These are phyloP conservation scores for Fraxinus floribunda DNA, from an alignment of 305 asterid species.

Conservation along the genomic window DNA sequence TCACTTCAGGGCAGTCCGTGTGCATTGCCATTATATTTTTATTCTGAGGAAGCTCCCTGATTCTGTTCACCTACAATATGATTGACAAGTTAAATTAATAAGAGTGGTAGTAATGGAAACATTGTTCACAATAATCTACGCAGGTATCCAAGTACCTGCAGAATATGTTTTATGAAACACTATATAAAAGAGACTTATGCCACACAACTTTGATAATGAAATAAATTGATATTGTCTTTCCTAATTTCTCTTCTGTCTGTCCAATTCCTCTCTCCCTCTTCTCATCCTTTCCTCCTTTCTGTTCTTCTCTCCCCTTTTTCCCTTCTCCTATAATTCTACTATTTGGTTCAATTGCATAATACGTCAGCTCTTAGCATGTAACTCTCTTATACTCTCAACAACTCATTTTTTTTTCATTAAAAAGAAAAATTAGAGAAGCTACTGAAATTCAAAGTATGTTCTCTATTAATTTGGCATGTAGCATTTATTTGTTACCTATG, in stretches of 20 bases:
- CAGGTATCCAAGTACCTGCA: too few species aligned
- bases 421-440: background rate
- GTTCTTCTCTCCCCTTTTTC: too few species aligned
- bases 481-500: background rate
- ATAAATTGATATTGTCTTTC: too few species aligned
- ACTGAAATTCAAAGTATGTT: background rate
- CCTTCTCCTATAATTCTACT: too few species aligned
- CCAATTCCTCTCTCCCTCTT: too few species aligned
- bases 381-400: background rate
- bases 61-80: slow-evolving; percentile 72
- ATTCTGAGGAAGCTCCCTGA: slow-evolving; percentile 92
- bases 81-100: slow-evolving; percentile 11
- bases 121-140: background rate
- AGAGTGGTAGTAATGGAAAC: background rate
- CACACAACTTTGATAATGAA: too few species aligned
- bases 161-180: too few species aligned
- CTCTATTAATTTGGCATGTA: background rate
- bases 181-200: too few species aligned
- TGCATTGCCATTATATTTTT: slow-evolving; percentile 91
- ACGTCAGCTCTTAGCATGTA: background rate
- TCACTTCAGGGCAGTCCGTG: slow-evolving; percentile 92
- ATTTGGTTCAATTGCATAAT: too few species aligned
- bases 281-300: too few species aligned
- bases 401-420: too few species aligned
- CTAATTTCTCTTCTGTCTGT: too few species aligned